phyloP scores from a whole-genome alignment of 2,329 filamentous ascomycete species.

The Bipolaris oryzae region DNA sequence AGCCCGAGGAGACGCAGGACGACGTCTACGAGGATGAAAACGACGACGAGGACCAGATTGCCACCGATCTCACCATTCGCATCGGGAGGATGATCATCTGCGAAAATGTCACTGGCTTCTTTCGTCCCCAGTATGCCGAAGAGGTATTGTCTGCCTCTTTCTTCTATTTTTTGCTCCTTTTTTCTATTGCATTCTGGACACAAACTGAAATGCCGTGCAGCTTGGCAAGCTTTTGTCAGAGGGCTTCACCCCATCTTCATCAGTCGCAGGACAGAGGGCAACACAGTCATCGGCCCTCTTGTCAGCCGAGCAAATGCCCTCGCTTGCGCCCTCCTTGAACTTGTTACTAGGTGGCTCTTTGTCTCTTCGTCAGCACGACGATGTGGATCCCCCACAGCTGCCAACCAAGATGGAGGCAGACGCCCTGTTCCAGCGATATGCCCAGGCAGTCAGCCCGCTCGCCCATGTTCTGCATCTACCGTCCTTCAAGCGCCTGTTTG shows the following conservation, averaged over 20 bases:
- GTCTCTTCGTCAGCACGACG: conserved; percentile 34
- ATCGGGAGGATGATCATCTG: conserved; percentile 50
- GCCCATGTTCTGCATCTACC: conserved; percentile 48
- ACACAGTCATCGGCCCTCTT: conserved; percentile 44
- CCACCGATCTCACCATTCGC: conserved; percentile 47
- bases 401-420: conserved; percentile 47
- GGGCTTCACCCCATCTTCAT: conserved; percentile 39
- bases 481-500: conserved; percentile 46
- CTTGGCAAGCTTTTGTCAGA: conserved; percentile 48
- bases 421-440: conserved; percentile 43
- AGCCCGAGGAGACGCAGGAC: conserved; percentile 46
- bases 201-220: conserved; percentile 40
- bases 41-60: conserved; percentile 48
- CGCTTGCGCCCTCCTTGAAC: conserved; percentile 44
- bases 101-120: conserved; percentile 48
- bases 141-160: conserved; percentile 41
- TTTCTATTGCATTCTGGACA: conserved; percentile 9
- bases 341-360: conserved; percentile 42
- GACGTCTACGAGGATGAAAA: conserved; percentile 49
- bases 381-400: conserved; percentile 40
- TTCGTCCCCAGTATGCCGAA: conserved; percentile 49
- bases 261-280: conserved; percentile 44
- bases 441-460: conserved; percentile 46
- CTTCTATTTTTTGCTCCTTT: background rate
- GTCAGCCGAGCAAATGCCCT: conserved; percentile 48